Evolutionary conservation across 1,284 basidiomycete species (phyloP), one percentile per base, ranked within the genome.

Genomic region (Chondrostereum purpureum): DNA sequence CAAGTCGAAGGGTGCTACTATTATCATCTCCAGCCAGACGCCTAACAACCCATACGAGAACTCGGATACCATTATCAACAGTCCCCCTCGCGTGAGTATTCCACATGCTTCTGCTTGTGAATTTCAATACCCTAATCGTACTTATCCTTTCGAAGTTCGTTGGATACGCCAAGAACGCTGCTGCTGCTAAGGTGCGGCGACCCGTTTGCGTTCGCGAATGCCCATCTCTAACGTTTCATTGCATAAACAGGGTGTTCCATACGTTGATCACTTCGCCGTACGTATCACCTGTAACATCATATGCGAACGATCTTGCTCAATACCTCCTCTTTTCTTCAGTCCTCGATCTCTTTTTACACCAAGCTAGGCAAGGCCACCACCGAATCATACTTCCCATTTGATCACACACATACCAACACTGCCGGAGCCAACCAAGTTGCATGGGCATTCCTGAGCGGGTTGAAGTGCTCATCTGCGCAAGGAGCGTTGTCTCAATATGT

Each of bases 361-460:
- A 31, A 31, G n/a, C 27, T 31, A 31, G 27, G 27, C 27, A 31
- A 31, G 27, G 46, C 52, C 6, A 53, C 55, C 5, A 56, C 57
- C 22, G 51, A 61, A 34, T 36, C 53, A 3, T 61, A 55, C 50
- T 63, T 53, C 50, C 60, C 62, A 12, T 45, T 49, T n/a, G 62
- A 63, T 46, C 59, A 63, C 42, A 58, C 56, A 17, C 63, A 64
- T 47, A 65, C 61, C 19, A 58, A 53, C 44, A 40, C 53, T 6
- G 49, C 45, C 3, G 57, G 57, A 11, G 58, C 58, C 13, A 45
- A 53, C 41, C 46, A 50, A 10, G 58, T 58, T 8, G 55, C 58
- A 19, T 37, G 44, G 39, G 53, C 58, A 35, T 60, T 60, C 42
- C 44, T 60, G 14, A 39, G 45, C 14, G 52, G 48, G 2, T 21